Evolutionary conservation across 1,284 basidiomycete genomes (phyloP), one percentile per base, ranked within the genome.

Genomic region (Apiotrichum gamsii): DNA sequence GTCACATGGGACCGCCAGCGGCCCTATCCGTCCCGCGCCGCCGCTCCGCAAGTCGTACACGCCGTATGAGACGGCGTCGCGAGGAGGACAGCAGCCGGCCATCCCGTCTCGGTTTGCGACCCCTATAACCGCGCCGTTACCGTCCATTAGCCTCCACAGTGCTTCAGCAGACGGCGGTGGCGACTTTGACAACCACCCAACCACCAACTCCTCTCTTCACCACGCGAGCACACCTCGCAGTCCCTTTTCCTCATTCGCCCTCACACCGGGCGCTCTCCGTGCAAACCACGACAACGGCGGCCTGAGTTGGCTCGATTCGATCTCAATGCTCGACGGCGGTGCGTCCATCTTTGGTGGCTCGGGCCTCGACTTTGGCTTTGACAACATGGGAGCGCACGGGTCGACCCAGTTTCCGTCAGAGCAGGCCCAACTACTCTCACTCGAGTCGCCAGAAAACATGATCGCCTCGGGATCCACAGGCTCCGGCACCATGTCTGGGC

Each of bases 381-480:
- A 55, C 31, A 43, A 25, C 23, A 34, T 49, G 20, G 30, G 35
- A 3, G 20, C 39, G 11, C 18, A 35, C 4, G 45, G 52, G 0
- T 23, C 47, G 5, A 40, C 39, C 5, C 39, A 56, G 35, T 62
- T 59, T 32, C 45, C 49, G 3, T 61, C 57, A 1, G 66, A 69
- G 40, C 64, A 69, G 52, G 66, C 66, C 8, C 64, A 65, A 35
- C 50, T 69, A 19, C 52, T 69, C 1, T 60, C 58, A 0, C 57
- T 64, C 16, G 64, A 69, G 51, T 57, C 52, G 8, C 64, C 64
- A 6, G 62, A 64, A 37, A 56, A 52, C 39, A 16, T 50, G 5
- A 20, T 60, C 9, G 43, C 49, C 1, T 43, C 30, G 1, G 24
- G 15, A 14, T 18, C 19, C 10, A 36, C 4, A 19, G 39, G 35